A percentile compares a stretch with the other conserved stretches of the same genome.
phyloP scores from a whole-genome alignment of 2,329 filamentous ascomycete species.

The Fusarium devonianum region DNA sequence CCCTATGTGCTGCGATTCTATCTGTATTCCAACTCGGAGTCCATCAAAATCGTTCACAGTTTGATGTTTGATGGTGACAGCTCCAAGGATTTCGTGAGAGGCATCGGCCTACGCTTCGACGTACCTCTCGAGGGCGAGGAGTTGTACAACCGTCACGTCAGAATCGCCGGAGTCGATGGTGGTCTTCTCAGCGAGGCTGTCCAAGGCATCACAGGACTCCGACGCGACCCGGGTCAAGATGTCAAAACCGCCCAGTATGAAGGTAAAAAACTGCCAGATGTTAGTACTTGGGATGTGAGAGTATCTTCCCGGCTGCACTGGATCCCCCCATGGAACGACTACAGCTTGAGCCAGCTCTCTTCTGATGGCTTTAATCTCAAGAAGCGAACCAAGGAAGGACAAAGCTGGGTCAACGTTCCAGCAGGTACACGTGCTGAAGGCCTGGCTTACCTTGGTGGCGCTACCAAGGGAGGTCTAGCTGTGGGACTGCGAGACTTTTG shows the following conservation, averaged over 20 bases:
- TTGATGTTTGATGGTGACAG: constrained; percentile 62
- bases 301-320: constrained; percentile 58
- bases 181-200: constrained; percentile 65
- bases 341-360: constrained; percentile 62
- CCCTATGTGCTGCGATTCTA: constrained; percentile 63
- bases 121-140: constrained; percentile 61
- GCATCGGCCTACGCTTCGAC: constrained; percentile 62
- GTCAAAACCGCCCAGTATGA: constrained; percentile 60
- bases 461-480: constrained; percentile 64
- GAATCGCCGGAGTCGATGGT: constrained; percentile 62
- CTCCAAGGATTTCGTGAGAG: constrained; percentile 59
- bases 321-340: constrained; percentile 67
- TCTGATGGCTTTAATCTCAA: constrained; percentile 67
- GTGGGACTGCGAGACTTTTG: constrained; percentile 67
- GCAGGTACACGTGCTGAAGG: constrained; percentile 64
- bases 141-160: constrained; percentile 65
- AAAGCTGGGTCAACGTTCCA: constrained; percentile 65
- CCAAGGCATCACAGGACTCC: constrained; percentile 65
- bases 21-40: constrained; percentile 63
- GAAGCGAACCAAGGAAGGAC: constrained; percentile 65
- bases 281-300: constrained; percentile 55
- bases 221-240: constrained; percentile 58
- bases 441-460: constrained; percentile 65
- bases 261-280: constrained; percentile 53
- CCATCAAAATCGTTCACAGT: constrained; percentile 62